These are phyloP conservation scores for Xenosphaeropsis pyriputrescens DNA, from an alignment of 2,329 filamentous ascomycete genomes.

Conservation along the genomic window DNA sequence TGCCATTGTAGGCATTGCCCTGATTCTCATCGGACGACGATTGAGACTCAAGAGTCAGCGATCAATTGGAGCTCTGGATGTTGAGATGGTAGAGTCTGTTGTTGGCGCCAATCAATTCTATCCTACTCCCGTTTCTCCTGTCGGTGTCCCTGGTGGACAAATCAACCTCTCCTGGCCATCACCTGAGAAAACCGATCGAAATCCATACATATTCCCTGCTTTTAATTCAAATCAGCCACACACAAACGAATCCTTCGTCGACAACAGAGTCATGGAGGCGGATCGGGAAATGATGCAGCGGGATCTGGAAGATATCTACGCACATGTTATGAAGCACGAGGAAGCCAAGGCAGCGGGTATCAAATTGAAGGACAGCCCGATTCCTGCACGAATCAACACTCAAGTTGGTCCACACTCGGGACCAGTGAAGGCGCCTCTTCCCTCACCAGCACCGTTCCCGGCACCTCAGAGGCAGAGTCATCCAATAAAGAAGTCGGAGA, in stretches of 20 bases:
- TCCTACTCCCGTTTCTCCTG: conserved; percentile 16
- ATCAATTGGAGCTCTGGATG: conserved; percentile 10
- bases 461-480: conserved; percentile 19
- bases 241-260: conserved; percentile 52
- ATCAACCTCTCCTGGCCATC: conserved; percentile 35
- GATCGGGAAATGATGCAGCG: conserved; percentile 64
- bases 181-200: conserved; percentile 22
- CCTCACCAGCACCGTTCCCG: conserved; percentile 13
- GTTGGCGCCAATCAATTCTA: conserved; percentile 25
- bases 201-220: conserved; percentile 30
- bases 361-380: conserved; percentile 26
- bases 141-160: conserved; percentile 10
- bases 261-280: conserved; percentile 59
- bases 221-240: conserved; percentile 13
- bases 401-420: not conserved
- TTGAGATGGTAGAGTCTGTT: conserved; percentile 16
- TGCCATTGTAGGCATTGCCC: conserved; percentile 52
- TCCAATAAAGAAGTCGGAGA: conserved; percentile 13
- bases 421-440: too few relatives aligned
- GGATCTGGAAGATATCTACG: conserved; percentile 84
- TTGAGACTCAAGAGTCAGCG: conserved; percentile 19
- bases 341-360: conserved; percentile 45
- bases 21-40: conserved; percentile 47
- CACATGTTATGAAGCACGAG: conserved; percentile 83
- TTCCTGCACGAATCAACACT: conserved; percentile 10